phyloP scores from a whole-genome alignment of 352 stramenopile genomes.

The Phytophthora sp. region DNA sequence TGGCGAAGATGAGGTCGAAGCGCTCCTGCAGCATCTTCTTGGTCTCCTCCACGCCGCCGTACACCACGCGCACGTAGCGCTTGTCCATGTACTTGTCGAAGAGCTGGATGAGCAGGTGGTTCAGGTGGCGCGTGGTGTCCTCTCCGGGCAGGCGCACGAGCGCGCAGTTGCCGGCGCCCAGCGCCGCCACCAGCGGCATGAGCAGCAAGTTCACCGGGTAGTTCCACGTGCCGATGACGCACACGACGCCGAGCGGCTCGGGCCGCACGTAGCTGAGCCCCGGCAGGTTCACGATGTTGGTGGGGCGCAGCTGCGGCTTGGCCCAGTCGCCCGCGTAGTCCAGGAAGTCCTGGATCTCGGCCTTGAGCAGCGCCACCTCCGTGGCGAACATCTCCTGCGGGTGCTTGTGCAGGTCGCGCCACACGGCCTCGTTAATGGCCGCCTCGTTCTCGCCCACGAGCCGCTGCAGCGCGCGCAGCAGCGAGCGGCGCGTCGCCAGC shows the following conservation, averaged over 20 bases:
- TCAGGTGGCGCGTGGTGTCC: slow-evolving; percentile 68
- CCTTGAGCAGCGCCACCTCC: slow-evolving; percentile 57
- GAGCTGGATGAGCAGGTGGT: slow-evolving; percentile 57
- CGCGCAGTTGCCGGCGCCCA: slow-evolving; percentile 93
- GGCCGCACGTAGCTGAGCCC: slow-evolving; percentile 64
- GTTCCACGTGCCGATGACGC: slow-evolving; percentile 93
- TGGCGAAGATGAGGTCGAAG: slow-evolving; percentile 90
- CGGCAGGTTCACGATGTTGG: slow-evolving; percentile 64
- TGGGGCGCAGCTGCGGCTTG: slow-evolving; percentile 51
- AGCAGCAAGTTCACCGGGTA: slow-evolving; percentile 89
- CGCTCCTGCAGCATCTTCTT: slow-evolving; percentile 80
- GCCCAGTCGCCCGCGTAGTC: slow-evolving; percentile 78
- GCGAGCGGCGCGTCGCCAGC: slow-evolving; percentile 39
- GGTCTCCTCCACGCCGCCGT: slow-evolving; percentile 82
- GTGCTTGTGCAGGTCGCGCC: slow-evolving; percentile 78
- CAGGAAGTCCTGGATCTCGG: slow-evolving; percentile 80
- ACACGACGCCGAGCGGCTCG: slow-evolving; percentile 86
- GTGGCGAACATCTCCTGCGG: slow-evolving; percentile 62
- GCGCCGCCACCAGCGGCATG: slow-evolving; percentile 72
- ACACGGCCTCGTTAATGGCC: slow-evolving; percentile 55
- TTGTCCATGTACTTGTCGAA: slow-evolving; percentile 83
- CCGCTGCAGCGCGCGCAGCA: slow-evolving; percentile 56
- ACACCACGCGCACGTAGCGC: slow-evolving; percentile 80
- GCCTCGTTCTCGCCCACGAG: slow-evolving; percentile 60
- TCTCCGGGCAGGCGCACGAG: slow-evolving; percentile 94